Conservation (phyloP, 139 green algal species). For the Marvania coccoides region DNA sequence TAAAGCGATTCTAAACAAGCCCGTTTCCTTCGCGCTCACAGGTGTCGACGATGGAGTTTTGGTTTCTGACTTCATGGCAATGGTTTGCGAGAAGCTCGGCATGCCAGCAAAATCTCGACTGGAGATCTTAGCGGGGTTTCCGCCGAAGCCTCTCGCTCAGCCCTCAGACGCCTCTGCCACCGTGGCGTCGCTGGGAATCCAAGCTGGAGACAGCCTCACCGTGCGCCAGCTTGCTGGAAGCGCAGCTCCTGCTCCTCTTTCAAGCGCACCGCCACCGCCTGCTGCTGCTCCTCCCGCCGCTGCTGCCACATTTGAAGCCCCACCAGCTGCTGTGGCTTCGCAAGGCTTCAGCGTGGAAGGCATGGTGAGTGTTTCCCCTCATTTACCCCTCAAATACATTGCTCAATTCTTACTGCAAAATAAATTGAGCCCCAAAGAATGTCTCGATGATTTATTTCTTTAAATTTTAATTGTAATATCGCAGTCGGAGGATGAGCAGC, state of each 20-base stretch:
- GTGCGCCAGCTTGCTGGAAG: slow-evolving; percentile 21
- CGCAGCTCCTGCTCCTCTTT: too few species aligned
- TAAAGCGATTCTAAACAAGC: background rate
- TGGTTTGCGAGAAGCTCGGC: slow-evolving; percentile 34
- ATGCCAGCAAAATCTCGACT: slow-evolving; percentile 28
- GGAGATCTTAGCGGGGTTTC: slow-evolving; percentile 60
- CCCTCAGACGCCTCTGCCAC: background rate
- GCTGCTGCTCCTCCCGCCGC: background rate
- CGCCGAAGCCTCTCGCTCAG: slow-evolving; percentile 35
- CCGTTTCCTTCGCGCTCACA: background rate
- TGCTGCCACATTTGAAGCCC: background rate
- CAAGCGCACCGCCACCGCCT: background rate
- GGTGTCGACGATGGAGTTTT: slow-evolving; percentile 22
- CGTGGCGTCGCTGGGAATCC: slow-evolving; percentile 23
- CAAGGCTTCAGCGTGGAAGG: background rate
- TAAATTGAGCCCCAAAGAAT: background rate
- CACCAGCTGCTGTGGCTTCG: background rate
- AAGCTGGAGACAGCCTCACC: slow-evolving; percentile 49
- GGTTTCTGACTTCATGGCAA: slow-evolving; percentile 27
- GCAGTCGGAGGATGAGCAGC: slow-evolving; percentile 57
- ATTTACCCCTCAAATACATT: background rate
- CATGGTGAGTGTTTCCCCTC: background rate
- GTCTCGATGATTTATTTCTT: background rate
- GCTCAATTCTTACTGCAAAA: background rate
- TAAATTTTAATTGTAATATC: background rate